Conservation (phyloP, 169 alveolate species). For the Cryptosporidium sp. region DNA sequence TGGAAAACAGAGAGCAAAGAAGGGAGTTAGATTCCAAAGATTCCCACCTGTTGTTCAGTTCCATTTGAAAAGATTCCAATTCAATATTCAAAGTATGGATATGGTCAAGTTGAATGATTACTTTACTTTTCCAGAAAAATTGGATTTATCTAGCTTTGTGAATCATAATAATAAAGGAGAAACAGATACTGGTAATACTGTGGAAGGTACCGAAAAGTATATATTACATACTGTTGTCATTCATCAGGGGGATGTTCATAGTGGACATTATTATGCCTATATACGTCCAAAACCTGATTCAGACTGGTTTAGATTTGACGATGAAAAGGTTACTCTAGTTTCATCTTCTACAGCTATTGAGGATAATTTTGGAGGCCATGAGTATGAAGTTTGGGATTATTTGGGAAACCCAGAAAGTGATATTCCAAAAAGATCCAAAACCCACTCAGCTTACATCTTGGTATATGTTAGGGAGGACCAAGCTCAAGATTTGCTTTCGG, state of each 20-base stretch:
- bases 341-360: slow-evolving; percentile 82
- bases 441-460: slow-evolving; percentile 93
- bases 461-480: slow-evolving; percentile 92
- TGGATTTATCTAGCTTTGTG: slow-evolving; percentile 85
- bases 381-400: slow-evolving; percentile 85
- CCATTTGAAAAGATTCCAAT: slow-evolving; percentile 90
- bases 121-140: slow-evolving; percentile 91
- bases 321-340: slow-evolving; percentile 90
- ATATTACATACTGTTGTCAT: slow-evolving; percentile 93
- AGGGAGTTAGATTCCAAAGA: slow-evolving; percentile 91
- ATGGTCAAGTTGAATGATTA: slow-evolving; percentile 91
- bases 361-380: slow-evolving; percentile 92
- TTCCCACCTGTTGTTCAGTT: slow-evolving; percentile 94
- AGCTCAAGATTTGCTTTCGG: slow-evolving; percentile 85
- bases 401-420: slow-evolving; percentile 74
- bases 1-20: slow-evolving; percentile 88
- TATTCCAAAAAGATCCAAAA: slow-evolving; percentile 80
- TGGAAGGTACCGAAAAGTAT: slow-evolving; percentile 85
- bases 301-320: slow-evolving; percentile 94
- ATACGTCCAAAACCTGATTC: slow-evolving; percentile 83
- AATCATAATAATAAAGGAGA: slow-evolving; percentile 16
- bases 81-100: slow-evolving; percentile 83
- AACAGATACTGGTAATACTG: slow-evolving; percentile 74
- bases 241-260: slow-evolving; percentile 94
- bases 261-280: slow-evolving; percentile 96